Evolutionary conservation across 2,329 filamentous ascomycete genomes (phyloP), one percentile per base, ranked within the genome.

Genomic region (Hypoxylon sp.): DNA sequence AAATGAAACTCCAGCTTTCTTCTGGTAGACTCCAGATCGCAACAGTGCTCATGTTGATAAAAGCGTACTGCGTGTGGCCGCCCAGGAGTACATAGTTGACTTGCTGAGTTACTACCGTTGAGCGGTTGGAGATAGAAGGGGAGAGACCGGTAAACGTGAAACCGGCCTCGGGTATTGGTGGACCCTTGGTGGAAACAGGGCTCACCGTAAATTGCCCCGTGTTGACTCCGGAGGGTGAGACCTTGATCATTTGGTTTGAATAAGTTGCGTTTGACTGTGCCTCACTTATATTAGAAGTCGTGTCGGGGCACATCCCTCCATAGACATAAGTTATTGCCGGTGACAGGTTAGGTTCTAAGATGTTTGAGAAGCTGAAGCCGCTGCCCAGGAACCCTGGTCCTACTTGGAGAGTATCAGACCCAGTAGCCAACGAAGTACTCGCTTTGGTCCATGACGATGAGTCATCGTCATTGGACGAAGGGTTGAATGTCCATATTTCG

Each of bases 41-140:
- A 1, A 95, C 88, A 46, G 93, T 93, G 62, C 93, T 97, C 91
- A 97, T 98, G 78, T 98, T 97, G 81, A 98, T 90, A 76, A 97
- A 98, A 0, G 94, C 94, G 14, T 83, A 80, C 72, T 89, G 84
- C 0, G 94, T 97, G 77, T 98, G 94, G 0, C 95, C 95, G 43
- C 94, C 95, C 14, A 98, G 82, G 21, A 98, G 81, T 11, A 97
- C 88, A 71, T 93, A 95, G 73, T 90, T 90, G 68, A 91, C 89
- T 76, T 94, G 89, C 75, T 94, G 91, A 3, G 89, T 91, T 43
- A 90, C 82, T 2, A 84, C 83, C 2, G 87, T 90, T 14, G 87
- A 89, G 3, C 85, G 85, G 75, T 92, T 91, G 19, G 90, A 90
- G 71, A 89, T 90, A 0, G 91, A 91, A 0, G 92, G 89, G 5